Conservation (phyloP, 2,329 filamentous ascomycete species). For the Myotisia sp. region DNA sequence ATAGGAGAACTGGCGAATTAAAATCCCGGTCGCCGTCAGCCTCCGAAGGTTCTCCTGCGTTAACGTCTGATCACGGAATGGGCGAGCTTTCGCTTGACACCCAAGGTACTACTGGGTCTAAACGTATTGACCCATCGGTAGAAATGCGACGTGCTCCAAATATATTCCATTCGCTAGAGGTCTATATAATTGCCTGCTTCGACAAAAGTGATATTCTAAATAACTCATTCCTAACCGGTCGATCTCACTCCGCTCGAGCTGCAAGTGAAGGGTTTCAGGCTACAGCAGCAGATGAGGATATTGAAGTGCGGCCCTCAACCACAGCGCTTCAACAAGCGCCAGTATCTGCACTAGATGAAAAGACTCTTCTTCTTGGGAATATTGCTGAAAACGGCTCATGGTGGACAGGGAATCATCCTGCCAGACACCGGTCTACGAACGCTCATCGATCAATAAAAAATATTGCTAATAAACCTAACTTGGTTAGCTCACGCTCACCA, state of each 20-base stretch:
- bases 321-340: constrained; percentile 16
- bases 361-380: constrained; percentile 58
- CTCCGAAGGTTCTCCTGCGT: not conserved
- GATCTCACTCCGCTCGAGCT: constrained; percentile 27
- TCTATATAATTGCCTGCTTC: constrained; percentile 59
- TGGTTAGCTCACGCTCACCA: constrained; percentile 47
- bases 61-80: not conserved
- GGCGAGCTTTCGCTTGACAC: constrained; percentile 6
- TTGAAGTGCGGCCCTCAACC: not conserved
- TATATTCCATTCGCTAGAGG: constrained; percentile 66
- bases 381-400: constrained; percentile 68
- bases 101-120: constrained; percentile 9
- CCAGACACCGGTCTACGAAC: constrained; percentile 21
- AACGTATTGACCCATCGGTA: constrained; percentile 16
- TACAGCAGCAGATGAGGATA: constrained; percentile 7
- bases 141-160: too few species aligned
- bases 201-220: constrained; percentile 60
- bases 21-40: constrained; percentile 1
- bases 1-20: not conserved
- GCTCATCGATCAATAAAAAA: constrained; percentile 22
- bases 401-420: constrained; percentile 51
- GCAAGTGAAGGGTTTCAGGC: constrained; percentile 32
- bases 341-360: constrained; percentile 55
- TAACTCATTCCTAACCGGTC: constrained; percentile 51
- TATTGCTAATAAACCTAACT: constrained; percentile 11